Evolutionary conservation across 2,329 filamentous ascomycete species (phyloP).

Genomic region (Beauveria pseudobassiana): DNA sequence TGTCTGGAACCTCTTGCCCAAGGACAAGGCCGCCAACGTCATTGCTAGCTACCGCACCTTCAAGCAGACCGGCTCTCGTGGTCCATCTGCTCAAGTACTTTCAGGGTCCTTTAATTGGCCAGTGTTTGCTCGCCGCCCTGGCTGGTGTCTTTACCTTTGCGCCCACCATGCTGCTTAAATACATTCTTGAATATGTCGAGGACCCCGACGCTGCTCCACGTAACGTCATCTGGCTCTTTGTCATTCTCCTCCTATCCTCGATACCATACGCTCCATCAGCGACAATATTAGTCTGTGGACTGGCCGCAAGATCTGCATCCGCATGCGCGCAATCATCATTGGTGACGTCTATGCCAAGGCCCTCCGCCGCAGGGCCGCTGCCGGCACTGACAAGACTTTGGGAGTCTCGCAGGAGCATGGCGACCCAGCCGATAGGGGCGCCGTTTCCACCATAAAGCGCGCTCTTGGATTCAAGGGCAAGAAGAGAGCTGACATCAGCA

Average conservation of each 20-base stretch:
- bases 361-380: slow-evolving; percentile 79
- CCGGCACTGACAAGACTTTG: slow-evolving; percentile 65
- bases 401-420: slow-evolving; percentile 39
- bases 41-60: slow-evolving; percentile 77
- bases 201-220: slow-evolving; percentile 63
- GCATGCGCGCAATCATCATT: slow-evolving; percentile 87
- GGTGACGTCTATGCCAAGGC: slow-evolving; percentile 97
- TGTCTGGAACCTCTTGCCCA: slow-evolving; percentile 86
- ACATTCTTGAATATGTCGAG: slow-evolving; percentile 92
- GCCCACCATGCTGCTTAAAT: slow-evolving; percentile 82
- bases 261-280: slow-evolving; percentile 71
- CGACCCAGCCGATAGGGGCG: slow-evolving; percentile 29
- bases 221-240: slow-evolving; percentile 93
- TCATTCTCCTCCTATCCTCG: slow-evolving; percentile 78
- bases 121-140: slow-evolving; percentile 73
- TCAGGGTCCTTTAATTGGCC: slow-evolving; percentile 63
- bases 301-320: slow-evolving; percentile 88
- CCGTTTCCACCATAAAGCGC: slow-evolving; percentile 44
- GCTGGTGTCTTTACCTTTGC: slow-evolving; percentile 82
- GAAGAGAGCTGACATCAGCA: slow-evolving; percentile 28
- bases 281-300: slow-evolving; percentile 88
- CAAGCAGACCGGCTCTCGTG: slow-evolving; percentile 73
- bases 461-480: slow-evolving; percentile 50
- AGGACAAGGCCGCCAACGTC: slow-evolving; percentile 78
- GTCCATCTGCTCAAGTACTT: slow-evolving; percentile 83